phyloP scores from a whole-genome alignment of 208 protist species.

The Leishmania gerbilli region DNA sequence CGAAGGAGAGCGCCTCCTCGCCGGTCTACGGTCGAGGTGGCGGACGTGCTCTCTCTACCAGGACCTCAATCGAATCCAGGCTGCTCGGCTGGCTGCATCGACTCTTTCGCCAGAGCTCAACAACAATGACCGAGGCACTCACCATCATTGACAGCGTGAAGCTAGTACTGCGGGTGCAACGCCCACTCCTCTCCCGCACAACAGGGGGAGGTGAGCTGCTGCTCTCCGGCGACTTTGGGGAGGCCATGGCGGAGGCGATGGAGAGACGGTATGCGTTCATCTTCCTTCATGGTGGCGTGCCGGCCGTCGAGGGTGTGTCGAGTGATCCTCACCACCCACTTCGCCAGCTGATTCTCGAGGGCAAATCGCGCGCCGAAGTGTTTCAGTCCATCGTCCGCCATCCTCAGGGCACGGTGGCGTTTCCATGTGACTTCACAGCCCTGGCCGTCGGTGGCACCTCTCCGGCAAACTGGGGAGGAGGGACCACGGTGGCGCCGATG shows the following conservation, averaged over 20 bases:
- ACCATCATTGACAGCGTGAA: constrained; percentile 68
- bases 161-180: constrained; percentile 34
- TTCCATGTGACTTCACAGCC: constrained; percentile 43
- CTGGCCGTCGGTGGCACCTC: background rate
- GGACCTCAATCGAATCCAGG: constrained; percentile 38
- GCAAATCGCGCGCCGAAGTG: constrained; percentile 10
- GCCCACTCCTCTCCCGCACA: background rate
- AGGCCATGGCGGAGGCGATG: constrained; percentile 42
- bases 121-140: constrained; percentile 32
- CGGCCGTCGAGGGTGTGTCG: background rate
- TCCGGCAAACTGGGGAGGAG: background rate
- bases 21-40: background rate
- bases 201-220: constrained; percentile 29
- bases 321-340: constrained; percentile 30
- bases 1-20: constrained; percentile 11
- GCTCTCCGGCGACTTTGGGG: constrained; percentile 58
- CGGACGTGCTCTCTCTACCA: background rate
- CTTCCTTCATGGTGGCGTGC: constrained; percentile 30
- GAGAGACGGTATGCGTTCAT: constrained; percentile 56
- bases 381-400: constrained; percentile 22
- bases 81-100: constrained; percentile 63
- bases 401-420: constrained; percentile 31
- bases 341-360: constrained; percentile 34
- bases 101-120: constrained; percentile 48
- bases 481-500: background rate